A percentile compares a stretch with the other conserved stretches of the same genome.
Conservation (phyloP, 179 eudicot genomes). For the Spinacia oleracea region DNA sequence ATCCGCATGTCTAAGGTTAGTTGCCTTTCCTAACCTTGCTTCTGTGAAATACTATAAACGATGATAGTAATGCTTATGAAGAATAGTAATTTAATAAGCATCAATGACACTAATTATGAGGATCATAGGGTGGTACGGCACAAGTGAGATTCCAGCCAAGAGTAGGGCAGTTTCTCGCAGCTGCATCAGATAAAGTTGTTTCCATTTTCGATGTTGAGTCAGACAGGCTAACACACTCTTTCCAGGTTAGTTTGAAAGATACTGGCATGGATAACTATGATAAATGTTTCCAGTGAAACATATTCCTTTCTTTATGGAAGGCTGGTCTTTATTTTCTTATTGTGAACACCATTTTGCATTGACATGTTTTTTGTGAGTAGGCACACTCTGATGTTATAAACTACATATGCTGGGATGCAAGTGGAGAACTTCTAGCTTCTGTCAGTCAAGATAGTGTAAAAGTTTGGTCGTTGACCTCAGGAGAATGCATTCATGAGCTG, state of each 20-base stretch:
- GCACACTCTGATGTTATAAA: slow-evolving; percentile 64
- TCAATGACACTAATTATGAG: slow-evolving; percentile 17
- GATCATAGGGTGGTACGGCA: slow-evolving; percentile 73
- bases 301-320: background rate
- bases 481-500: slow-evolving; percentile 87
- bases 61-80: background rate
- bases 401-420: slow-evolving; percentile 91
- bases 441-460: slow-evolving; percentile 77
- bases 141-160: slow-evolving; percentile 93
- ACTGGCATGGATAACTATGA: background rate
- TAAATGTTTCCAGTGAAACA: background rate
- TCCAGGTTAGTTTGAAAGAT: slow-evolving; percentile 62
- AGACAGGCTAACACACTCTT: slow-evolving; percentile 57
- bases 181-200: slow-evolving; percentile 75
- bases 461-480: slow-evolving; percentile 84
- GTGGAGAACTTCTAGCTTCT: slow-evolving; percentile 77
- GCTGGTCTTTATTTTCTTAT: background rate
- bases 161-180: slow-evolving; percentile 74
- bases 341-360: background rate
- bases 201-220: slow-evolving; percentile 76
- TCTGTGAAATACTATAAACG: background rate
- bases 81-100: background rate
- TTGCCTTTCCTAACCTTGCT: slow-evolving; percentile 8
- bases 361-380: slow-evolving; percentile 30
- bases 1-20: slow-evolving; percentile 74